These are phyloP conservation scores for Cryptosporidium sp. DNA, from an alignment of 169 alveolate species.

Conservation along the genomic window DNA sequence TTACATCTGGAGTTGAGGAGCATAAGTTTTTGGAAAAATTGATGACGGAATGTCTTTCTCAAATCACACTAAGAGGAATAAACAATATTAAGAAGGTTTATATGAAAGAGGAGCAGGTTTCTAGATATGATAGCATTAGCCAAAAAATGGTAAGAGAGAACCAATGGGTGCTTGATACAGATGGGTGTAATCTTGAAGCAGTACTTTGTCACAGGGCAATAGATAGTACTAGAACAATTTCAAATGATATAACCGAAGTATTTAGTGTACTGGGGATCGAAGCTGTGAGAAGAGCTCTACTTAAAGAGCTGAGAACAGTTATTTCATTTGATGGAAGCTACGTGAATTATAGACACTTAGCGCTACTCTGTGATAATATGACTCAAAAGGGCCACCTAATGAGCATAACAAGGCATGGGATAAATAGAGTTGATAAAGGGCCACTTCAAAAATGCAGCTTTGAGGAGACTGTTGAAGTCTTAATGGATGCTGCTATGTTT, in stretches of 20 bases:
- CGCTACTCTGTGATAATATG: conserved; percentile 99
- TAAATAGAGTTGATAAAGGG: conserved; percentile 97
- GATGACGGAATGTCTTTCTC: conserved; percentile 88
- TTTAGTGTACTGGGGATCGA: conserved; percentile 97
- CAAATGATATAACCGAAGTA: conserved; percentile 98
- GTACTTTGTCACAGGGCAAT: conserved; percentile 89
- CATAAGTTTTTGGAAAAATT: conserved; percentile 88
- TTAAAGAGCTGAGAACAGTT: conserved; percentile 93
- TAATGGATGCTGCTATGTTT: conserved; percentile 98
- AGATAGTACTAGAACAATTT: conserved; percentile 92
- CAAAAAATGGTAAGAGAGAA: conserved; percentile 87
- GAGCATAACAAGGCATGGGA: conserved; percentile 99
- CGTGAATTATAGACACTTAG: conserved; percentile 98
- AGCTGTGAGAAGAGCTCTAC: conserved; percentile 98
- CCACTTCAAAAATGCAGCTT: conserved; percentile 98
- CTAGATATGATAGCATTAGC: conserved; percentile 89
- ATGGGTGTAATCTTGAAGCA: conserved; percentile 96
- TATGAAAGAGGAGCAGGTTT: conserved; percentile 94
- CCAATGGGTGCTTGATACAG: conserved; percentile 98
- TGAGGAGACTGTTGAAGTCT: conserved; percentile 99
- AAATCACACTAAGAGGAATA: conserved; percentile 87
- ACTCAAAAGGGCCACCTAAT: conserved; percentile 98
- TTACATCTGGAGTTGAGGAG: conserved; percentile 84
- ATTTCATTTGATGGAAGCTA: conserved; percentile 94
- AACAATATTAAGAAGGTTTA: conserved; percentile 94